Evolutionary conservation across 106 monocot genomes (phyloP).

Genomic region (Iris macrosiphon): DNA sequence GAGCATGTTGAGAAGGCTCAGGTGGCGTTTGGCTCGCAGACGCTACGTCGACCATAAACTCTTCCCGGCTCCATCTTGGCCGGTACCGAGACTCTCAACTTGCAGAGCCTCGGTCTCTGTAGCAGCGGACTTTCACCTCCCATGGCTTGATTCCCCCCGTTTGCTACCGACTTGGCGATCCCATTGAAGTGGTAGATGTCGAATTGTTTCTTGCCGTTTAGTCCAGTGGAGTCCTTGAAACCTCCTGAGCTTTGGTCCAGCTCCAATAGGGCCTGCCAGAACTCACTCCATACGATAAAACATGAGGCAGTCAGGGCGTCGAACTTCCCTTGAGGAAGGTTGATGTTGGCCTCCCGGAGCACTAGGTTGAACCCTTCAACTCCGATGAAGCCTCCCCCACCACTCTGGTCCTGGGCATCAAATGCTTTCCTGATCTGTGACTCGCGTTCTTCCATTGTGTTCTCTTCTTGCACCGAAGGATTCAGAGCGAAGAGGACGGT

Average conservation of each 20-base stretch:
- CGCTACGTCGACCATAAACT: constrained; percentile 48
- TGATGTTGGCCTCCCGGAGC: constrained; percentile 51
- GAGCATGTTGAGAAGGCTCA: constrained; percentile 64
- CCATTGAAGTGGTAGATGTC: constrained; percentile 94
- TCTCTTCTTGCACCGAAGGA: constrained; percentile 73
- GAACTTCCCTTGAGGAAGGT: constrained; percentile 48
- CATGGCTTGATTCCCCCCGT: constrained; percentile 17
- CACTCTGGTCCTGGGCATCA: constrained; percentile 84
- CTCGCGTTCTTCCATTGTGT: constrained; percentile 69
- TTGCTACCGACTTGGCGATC: constrained; percentile 77
- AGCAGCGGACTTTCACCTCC: constrained; percentile 31
- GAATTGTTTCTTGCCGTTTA: constrained; percentile 69
- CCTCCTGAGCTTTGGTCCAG: constrained; percentile 67
- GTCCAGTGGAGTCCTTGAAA: constrained; percentile 58
- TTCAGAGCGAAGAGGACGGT: constrained; percentile 89
- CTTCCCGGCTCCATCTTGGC: constrained; percentile 81
- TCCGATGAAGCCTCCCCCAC: constrained; percentile 88
- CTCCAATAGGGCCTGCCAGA: constrained; percentile 87
- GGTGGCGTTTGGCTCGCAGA: no score
- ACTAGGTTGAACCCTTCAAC: constrained; percentile 75
- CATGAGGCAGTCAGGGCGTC: constrained; percentile 46
- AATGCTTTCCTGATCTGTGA: constrained; percentile 62
- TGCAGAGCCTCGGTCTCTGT: constrained; percentile 82
- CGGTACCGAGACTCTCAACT: constrained; percentile 66
- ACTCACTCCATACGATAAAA: constrained; percentile 91